Evolutionary conservation across 306 rosid genomes (phyloP).

Genomic region (Prunus persica): Prunus_persica_NCBIv2 NC_034009.1:38884501-38885000

Average conservation of each 20-base stretch:
- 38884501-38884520: conserved; percentile 51
- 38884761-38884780: neutral
- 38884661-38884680: neutral
- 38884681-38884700: neutral
- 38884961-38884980: conserved; percentile 17
- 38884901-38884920: neutral
- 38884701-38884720: neutral
- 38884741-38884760: neutral
- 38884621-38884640: neutral
- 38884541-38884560: neutral
- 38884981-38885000: conserved; percentile 78
- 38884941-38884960: neutral
- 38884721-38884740: neutral
- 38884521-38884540: conserved; percentile 6
- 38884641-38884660: neutral
- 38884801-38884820: neutral
- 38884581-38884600: neutral
- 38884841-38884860: neutral
- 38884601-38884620: neutral
- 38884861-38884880: neutral
- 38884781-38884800: neutral
- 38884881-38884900: neutral
- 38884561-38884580: neutral
- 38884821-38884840: neutral
- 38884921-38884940: neutral